Percentiles rank a stretch among this genome's conserved stretches.
These are phyloP conservation scores for Colletotrichum musicola DNA, from an alignment of 2,329 filamentous ascomycete species.

Conservation along the genomic window DNA sequence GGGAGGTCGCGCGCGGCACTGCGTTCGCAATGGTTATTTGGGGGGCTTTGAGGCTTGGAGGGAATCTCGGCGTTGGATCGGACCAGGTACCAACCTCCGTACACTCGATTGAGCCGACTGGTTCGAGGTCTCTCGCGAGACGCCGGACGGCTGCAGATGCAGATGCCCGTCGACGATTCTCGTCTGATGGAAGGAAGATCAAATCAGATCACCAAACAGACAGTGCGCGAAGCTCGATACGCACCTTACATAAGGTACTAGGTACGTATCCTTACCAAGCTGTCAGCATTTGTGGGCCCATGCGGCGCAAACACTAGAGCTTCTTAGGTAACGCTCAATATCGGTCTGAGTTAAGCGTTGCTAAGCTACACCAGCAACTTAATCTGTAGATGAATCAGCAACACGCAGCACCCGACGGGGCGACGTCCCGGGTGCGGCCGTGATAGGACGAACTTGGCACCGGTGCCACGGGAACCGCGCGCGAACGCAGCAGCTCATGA, in stretches of 20 bases:
- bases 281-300: background rate
- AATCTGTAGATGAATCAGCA: conserved; percentile 35
- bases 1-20: background rate
- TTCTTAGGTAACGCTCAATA: background rate
- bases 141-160: no score
- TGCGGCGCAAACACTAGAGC: background rate
- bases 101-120: no score
- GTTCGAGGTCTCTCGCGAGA: no score
- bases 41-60: no score
- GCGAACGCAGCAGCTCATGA: background rate
- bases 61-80: no score
- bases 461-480: conserved; percentile 7
- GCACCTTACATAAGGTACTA: no score
- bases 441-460: conserved; percentile 14
- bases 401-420: conserved; percentile 24
- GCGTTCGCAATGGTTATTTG: background rate
- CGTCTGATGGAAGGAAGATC: no score
- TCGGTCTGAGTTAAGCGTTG: conserved; percentile 31
- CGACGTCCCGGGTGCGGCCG: background rate
- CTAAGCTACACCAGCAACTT: conserved; percentile 27
- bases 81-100: no score
- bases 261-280: background rate
- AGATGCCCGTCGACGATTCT: no score
- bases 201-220: background rate
- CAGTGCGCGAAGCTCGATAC: no score